These are phyloP conservation scores for Ustilago curta DNA, from an alignment of 1,284 basidiomycete genomes.

Conservation along the genomic window DNA sequence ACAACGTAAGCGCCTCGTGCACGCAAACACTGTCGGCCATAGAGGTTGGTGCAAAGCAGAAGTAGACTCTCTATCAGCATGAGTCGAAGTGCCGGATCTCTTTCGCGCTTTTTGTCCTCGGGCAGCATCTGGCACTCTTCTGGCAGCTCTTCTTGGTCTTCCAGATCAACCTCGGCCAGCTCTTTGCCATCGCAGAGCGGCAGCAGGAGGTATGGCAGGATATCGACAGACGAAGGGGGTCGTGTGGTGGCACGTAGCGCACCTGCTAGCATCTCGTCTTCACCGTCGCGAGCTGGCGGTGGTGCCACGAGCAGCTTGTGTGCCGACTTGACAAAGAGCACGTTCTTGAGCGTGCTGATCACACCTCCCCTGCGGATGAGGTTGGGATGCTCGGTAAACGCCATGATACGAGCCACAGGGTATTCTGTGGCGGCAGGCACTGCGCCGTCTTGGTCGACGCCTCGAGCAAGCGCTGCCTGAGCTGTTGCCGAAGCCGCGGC, in stretches of 20 bases:
- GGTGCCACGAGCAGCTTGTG: constrained; percentile 65
- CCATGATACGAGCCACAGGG: constrained; percentile 65
- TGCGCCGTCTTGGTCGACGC: constrained; percentile 31
- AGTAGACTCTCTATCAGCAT: constrained; percentile 90
- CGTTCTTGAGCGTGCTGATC: constrained; percentile 67
- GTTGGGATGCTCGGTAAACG: constrained; percentile 68
- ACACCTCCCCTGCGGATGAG: constrained; percentile 67
- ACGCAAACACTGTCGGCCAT: constrained; percentile 85
- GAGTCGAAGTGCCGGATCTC: constrained; percentile 81
- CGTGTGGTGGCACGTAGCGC: constrained; percentile 49
- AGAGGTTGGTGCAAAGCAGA: constrained; percentile 86
- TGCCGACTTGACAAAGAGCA: constrained; percentile 65
- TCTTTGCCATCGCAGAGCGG: constrained; percentile 95
- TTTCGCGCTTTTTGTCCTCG: constrained; percentile 84
- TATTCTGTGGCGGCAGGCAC: constrained; percentile 55
- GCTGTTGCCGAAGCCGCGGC: constrained; percentile 50
- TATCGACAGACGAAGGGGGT: constrained; percentile 62
- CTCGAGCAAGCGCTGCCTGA: constrained; percentile 47
- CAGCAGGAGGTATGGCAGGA: constrained; percentile 76
- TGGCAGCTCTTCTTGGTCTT: constrained; percentile 91
- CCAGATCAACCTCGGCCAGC: constrained; percentile 53
- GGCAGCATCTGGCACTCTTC: constrained; percentile 88
- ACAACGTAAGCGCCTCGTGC: constrained; percentile 88
- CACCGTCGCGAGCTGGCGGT: constrained; percentile 41
- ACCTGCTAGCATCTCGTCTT: constrained; percentile 52